Evolutionary conservation across 2,329 filamentous ascomycete species (phyloP).

Genomic region (Pseudocercospora fijiensis): DNA sequence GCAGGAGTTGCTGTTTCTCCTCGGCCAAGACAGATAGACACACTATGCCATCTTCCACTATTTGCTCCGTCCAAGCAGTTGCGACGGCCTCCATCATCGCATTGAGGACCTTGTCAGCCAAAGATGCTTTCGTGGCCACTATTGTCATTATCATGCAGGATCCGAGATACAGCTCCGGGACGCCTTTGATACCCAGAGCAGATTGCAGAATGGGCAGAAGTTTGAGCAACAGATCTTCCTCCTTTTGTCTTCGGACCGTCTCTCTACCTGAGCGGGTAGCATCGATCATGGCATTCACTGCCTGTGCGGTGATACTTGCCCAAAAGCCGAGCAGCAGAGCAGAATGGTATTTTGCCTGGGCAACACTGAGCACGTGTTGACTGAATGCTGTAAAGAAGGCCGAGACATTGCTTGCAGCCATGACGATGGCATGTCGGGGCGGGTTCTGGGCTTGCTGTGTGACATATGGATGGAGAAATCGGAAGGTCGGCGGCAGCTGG

Average conservation of each 20-base stretch:
- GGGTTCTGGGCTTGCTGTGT: constrained; percentile 67
- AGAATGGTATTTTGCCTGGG: constrained; percentile 70
- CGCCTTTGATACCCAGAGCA: constrained; percentile 71
- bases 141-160: constrained; percentile 90
- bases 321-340: constrained; percentile 82
- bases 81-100: constrained; percentile 88
- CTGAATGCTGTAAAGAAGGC: constrained; percentile 76
- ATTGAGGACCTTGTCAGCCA: constrained; percentile 77
- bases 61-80: constrained; percentile 72
- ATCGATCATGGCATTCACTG: constrained; percentile 79
- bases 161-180: constrained; percentile 76
- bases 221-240: constrained; percentile 71
- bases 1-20: constrained; percentile 67
- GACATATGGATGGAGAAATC: constrained; percentile 84
- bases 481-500: constrained; percentile 71
- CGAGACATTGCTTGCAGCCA: constrained; percentile 76
- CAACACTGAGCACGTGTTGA: constrained; percentile 72
- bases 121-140: constrained; percentile 75
- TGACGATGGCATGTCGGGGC: constrained; percentile 77
- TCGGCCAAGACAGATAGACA: constrained; percentile 81
- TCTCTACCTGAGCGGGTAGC: constrained; percentile 71
- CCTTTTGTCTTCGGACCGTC: constrained; percentile 73
- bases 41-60: constrained; percentile 69
- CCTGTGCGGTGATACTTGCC: constrained; percentile 83
- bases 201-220: constrained; percentile 71